Percentiles rank a stretch among this genome's conserved stretches.
phyloP scores from a whole-genome alignment of 768 basidiomycete genomes.

The Tulasnella sp. region DNA sequence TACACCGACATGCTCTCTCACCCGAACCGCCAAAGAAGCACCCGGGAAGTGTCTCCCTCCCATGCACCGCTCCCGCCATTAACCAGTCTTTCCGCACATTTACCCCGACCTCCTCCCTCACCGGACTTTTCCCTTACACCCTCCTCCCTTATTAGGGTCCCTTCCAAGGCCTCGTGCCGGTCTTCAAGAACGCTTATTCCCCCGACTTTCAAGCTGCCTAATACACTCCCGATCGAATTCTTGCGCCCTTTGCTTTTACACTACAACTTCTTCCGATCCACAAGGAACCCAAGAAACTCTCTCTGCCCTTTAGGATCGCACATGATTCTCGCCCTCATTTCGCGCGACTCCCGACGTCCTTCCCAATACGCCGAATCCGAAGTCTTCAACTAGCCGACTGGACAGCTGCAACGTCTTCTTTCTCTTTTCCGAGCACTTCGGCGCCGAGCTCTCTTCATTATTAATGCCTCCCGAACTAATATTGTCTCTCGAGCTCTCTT shows the following conservation, averaged over 20 bases:
- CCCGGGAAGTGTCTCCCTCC: too few relatives aligned
- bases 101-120: too few relatives aligned
- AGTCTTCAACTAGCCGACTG: neutral
- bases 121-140: neutral
- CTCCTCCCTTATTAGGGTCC: neutral
- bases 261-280: neutral
- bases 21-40: too few relatives aligned
- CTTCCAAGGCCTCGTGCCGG: neutral
- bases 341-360: neutral
- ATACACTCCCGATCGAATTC: neutral
- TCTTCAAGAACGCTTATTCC: neutral
- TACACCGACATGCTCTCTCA: too few relatives aligned
- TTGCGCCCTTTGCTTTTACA: neutral
- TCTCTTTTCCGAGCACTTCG: neutral
- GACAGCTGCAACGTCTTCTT: neutral
- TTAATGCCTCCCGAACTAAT: neutral
- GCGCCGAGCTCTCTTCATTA: neutral
- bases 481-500: neutral
- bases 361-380: neutral
- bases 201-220: constrained; percentile 1
- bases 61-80: too few relatives aligned
- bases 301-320: neutral
- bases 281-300: neutral
- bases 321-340: neutral
- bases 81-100: too few relatives aligned